Evolutionary conservation across 768 basidiomycete species (phyloP).

Genomic region (Gloeostereum incarnatum): DNA sequence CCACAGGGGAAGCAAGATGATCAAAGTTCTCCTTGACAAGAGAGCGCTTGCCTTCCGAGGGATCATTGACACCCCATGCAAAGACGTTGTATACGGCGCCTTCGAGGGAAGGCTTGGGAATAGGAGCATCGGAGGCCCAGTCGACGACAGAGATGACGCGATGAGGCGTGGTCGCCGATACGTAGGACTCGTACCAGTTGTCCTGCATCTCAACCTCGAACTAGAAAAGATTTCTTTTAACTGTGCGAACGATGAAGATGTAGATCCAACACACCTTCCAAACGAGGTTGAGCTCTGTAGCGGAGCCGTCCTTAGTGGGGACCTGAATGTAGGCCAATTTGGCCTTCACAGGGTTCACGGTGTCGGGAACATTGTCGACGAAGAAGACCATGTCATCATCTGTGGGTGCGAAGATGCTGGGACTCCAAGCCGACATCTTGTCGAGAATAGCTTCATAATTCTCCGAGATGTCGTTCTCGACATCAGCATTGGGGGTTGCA

Average conservation of each 20-base stretch:
- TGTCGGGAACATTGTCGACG: slow-evolving; percentile 60
- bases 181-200: slow-evolving; percentile 93
- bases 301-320: slow-evolving; percentile 49
- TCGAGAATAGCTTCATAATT: slow-evolving; percentile 42
- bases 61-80: slow-evolving; percentile 82
- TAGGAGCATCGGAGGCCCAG: slow-evolving; percentile 80
- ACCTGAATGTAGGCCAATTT: slow-evolving; percentile 77
- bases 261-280: slow-evolving; percentile 58
- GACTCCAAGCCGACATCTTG: slow-evolving; percentile 33
- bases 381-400: slow-evolving; percentile 27
- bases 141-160: slow-evolving; percentile 85
- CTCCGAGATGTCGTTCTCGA: slow-evolving; percentile 38
- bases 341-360: slow-evolving; percentile 76
- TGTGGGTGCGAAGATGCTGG: slow-evolving; percentile 28
- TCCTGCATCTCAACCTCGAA: slow-evolving; percentile 91
- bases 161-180: slow-evolving; percentile 67
- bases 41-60: slow-evolving; percentile 52
- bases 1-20: slow-evolving; percentile 69
- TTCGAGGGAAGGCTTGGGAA: slow-evolving; percentile 22
- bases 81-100: slow-evolving; percentile 64
- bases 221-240: slow-evolving; percentile 18
- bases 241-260: slow-evolving; percentile 8
- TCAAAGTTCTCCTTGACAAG: slow-evolving; percentile 65
- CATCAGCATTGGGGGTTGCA: slow-evolving; percentile 45
- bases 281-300: slow-evolving; percentile 59